phyloP scores from a whole-genome alignment of 768 basidiomycete genomes.

The Inosperma sp. region DNA sequence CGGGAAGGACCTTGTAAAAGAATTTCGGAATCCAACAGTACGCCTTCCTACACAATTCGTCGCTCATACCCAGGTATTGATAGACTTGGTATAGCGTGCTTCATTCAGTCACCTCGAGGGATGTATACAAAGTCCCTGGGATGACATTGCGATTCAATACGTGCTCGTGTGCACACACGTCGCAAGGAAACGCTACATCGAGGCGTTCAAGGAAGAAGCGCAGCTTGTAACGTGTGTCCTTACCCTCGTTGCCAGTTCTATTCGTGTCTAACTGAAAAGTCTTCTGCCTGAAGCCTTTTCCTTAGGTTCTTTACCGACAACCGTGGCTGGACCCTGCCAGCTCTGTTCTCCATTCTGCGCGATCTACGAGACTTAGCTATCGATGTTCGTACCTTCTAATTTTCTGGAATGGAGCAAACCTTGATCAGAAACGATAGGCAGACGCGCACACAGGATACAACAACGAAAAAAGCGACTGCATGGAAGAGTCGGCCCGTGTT shows the following conservation, averaged over 20 bases:
- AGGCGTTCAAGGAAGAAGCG: constrained; percentile 80
- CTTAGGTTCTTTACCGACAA: constrained; percentile 76
- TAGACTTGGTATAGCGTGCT: constrained; percentile 28
- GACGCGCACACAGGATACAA: constrained; percentile 57
- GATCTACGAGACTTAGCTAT: constrained; percentile 84
- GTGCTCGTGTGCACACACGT: constrained; percentile 69
- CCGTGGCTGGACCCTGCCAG: constrained; percentile 82
- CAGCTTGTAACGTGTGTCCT: constrained; percentile 68
- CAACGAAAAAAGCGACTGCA: constrained; percentile 54
- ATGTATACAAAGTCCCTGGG: constrained; percentile 71
- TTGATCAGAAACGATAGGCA: constrained; percentile 39
- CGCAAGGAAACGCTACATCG: constrained; percentile 58
- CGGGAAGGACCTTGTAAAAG: constrained; percentile 70
- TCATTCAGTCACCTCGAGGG: constrained; percentile 51
- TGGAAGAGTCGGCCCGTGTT: constrained; percentile 83
- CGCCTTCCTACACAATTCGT: constrained; percentile 11
- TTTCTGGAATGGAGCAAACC: neutral
- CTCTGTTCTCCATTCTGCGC: constrained; percentile 72
- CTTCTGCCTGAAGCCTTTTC: constrained; percentile 48
- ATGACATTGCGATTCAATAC: constrained; percentile 81
- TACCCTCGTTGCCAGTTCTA: neutral
- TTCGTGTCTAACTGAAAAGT: neutral
- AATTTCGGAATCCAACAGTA: constrained; percentile 57
- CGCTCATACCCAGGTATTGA: constrained; percentile 9
- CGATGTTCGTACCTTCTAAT: constrained; percentile 50